A percentile compares a stretch with the other conserved stretches of the same genome.
These are phyloP conservation scores for Tagetes erecta DNA, from an alignment of 129 eudicot species.

Conservation along the genomic window DNA sequence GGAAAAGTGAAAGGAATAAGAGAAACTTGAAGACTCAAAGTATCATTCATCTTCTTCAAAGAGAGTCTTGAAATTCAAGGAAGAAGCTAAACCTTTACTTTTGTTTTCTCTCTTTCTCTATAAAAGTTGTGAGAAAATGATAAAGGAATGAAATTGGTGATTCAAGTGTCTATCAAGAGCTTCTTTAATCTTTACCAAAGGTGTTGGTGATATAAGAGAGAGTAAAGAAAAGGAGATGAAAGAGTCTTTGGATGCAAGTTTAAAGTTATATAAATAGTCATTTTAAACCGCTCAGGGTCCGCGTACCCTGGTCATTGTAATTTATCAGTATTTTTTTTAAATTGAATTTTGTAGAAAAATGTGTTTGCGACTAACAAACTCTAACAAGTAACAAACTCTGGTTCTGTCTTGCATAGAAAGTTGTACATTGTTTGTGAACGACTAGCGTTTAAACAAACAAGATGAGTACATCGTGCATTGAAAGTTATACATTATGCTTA, in stretches of 20 bases:
- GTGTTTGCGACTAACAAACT: too few species aligned
- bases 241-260: conserved; percentile 75
- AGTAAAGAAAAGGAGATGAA: conserved; percentile 31
- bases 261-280: conserved; percentile 39
- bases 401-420: too few species aligned
- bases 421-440: too few species aligned
- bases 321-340: too few species aligned
- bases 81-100: conserved; percentile 68
- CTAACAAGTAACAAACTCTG: too few species aligned
- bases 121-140: conserved; percentile 41
- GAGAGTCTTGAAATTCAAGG: conserved; percentile 80
- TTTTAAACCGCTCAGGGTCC: neutral
- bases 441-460: neutral
- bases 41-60: conserved; percentile 80
- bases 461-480: conserved; percentile 9
- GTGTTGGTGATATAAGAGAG: conserved; percentile 26
- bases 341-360: too few species aligned
- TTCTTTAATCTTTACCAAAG: conserved; percentile 43
- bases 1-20: conserved; percentile 65
- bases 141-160: conserved; percentile 36
- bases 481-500: conserved; percentile 11
- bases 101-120: conserved; percentile 25
- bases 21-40: conserved; percentile 56
- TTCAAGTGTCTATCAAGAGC: conserved; percentile 35
- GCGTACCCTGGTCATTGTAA: too few species aligned